Conservation (phyloP, 75 land plant genomes). For the Pinus taeda region DNA sequence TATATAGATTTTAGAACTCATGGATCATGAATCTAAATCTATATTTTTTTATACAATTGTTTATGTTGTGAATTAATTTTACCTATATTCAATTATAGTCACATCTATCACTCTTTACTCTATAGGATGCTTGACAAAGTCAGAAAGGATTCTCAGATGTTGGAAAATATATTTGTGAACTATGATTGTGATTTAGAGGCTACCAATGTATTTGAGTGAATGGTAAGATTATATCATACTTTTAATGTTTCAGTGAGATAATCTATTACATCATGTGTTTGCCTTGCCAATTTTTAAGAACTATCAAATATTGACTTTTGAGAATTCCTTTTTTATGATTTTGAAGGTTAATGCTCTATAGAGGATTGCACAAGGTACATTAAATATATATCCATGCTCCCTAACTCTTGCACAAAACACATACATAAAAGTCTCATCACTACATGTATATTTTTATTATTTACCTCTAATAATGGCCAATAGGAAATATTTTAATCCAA, state of each 20-base stretch:
- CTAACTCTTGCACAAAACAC: conserved; percentile 54
- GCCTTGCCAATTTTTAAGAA: not conserved
- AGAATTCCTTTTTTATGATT: not conserved
- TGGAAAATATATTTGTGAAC: conserved; percentile 89
- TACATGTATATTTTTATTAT: conserved; percentile 58
- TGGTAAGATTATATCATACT: conserved; percentile 42
- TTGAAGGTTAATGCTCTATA: conserved; percentile 79
- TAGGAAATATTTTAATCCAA: not conserved
- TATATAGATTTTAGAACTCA: not conserved
- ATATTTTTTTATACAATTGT: not conserved
- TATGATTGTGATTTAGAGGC: conserved; percentile 96
- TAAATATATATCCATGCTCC: conserved; percentile 68
- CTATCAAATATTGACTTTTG: not conserved
- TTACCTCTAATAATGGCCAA: not conserved
- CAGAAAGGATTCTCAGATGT: conserved; percentile 91
- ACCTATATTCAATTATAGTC: not conserved
- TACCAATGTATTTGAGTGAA: not conserved
- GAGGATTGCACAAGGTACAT: conserved; percentile 83
- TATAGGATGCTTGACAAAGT: conserved; percentile 93
- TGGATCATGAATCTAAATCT: not conserved
- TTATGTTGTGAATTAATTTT: not conserved
- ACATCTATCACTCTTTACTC: not conserved
- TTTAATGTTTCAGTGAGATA: not conserved
- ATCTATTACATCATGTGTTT: not conserved
- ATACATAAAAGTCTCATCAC: conserved; percentile 69